phyloP scores from a whole-genome alignment of 352 stramenopile genomes.

The Globisporangium viniferum region DNA sequence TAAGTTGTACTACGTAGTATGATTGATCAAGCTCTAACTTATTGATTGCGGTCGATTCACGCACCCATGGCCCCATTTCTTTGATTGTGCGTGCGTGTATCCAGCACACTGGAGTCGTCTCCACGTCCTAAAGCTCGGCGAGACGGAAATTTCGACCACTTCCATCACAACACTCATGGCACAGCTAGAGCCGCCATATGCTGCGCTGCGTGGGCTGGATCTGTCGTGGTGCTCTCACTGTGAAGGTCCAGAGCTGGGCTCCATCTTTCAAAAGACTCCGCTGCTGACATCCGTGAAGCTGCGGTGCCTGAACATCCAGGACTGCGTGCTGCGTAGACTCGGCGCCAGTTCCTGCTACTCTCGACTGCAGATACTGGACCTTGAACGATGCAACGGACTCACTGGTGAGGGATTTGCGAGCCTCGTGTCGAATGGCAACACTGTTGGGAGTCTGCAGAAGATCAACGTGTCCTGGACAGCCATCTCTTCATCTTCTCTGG shows the following conservation, averaged over 20 bases:
- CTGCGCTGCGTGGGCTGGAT: slow-evolving; percentile 13
- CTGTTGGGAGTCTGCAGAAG: slow-evolving; percentile 12
- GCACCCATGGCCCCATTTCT: neutral
- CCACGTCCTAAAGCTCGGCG: slow-evolving; percentile 10
- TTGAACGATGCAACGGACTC: slow-evolving; percentile 23
- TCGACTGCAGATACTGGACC: slow-evolving; percentile 16
- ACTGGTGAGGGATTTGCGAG: slow-evolving; percentile 13
- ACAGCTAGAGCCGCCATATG: neutral
- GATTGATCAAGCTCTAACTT: neutral
- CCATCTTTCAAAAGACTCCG: slow-evolving; percentile 12
- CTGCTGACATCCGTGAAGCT: slow-evolving; percentile 16
- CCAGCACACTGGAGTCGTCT: slow-evolving; percentile 14
- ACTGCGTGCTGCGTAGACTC: slow-evolving; percentile 9
- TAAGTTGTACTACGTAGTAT: neutral
- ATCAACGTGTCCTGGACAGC: slow-evolving; percentile 24
- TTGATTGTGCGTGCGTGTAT: neutral
- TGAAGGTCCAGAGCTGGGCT: slow-evolving; percentile 7
- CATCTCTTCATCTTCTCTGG: slow-evolving; percentile 7
- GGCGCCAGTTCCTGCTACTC: neutral
- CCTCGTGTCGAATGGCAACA: neutral
- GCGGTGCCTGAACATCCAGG: slow-evolving; percentile 19
- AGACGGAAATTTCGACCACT: slow-evolving; percentile 17
- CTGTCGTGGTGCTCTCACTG: slow-evolving; percentile 24
- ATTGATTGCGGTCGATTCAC: neutral
- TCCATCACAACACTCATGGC: slow-evolving; percentile 6